Evolutionary conservation across 1,284 basidiomycete genomes (phyloP), one percentile per base, ranked within the genome.

Genomic region (Moesziomyces antarcticus): DNA sequence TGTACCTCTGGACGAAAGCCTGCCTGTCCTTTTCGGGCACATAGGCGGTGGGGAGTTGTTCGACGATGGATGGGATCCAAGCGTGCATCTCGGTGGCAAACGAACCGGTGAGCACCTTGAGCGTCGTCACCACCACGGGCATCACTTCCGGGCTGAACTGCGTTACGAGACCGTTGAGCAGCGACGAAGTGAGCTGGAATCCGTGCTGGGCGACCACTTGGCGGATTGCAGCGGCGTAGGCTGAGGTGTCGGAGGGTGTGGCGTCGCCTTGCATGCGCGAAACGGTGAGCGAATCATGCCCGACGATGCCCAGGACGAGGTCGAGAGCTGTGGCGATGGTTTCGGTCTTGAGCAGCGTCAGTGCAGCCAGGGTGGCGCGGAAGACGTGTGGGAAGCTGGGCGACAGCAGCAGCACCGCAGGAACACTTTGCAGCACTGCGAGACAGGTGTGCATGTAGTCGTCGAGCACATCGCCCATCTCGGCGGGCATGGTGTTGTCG

Each of bases 381-480:
- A 80, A 79, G 16, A 81, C 72, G 37, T 77, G 75, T 7, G 91
- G 88, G 56, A 82, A 75, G 37, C 78, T 57, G 0, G 81, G 78
- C 21, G 80, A 77, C 81, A 97, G 61, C 62, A 79, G 56, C 71
- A 94, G 89, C 41, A 93, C 86, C 61, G 92, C 89, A 1, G 95
- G 93, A 1, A 89, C 86, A 70, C 88, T 86, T 53, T 90, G 88
- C 45, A 91, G 84, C 79, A 94, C 87, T 68, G 91, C 89, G 60
- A 91, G 84, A 37, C 94, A 87, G 83, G 94, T 88, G 77, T 94
- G 93, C 55, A 94, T 85, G 78, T 96, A 99, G 84, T 99, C 97
- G 84, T 99, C 97, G 78, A 99, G 86, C 37, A 97, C 97, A 51
- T 80, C 78, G 46, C 63, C 61, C 56, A 75, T 49, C 37, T 78